phyloP scores from a whole-genome alignment of 768 basidiomycete genomes.

The Trametes maxima region DNA sequence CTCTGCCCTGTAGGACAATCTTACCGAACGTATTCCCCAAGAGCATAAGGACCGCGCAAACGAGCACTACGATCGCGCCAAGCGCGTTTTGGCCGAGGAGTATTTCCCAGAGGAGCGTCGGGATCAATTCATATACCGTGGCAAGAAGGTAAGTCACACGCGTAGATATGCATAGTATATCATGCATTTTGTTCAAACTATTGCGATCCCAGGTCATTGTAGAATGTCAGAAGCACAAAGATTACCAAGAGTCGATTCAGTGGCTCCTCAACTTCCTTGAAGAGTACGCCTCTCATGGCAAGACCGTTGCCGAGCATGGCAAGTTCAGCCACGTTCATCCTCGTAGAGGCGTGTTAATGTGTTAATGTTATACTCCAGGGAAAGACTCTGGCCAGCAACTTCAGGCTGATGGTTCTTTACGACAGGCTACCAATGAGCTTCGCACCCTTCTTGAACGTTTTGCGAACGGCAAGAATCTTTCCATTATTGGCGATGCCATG shows the following conservation, averaged over 20 bases:
- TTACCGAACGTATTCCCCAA: slow-evolving; percentile 64
- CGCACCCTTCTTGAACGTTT: slow-evolving; percentile 89
- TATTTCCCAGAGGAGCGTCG: slow-evolving; percentile 90
- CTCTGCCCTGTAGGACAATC: slow-evolving; percentile 36
- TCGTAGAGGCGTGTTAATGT: not conserved
- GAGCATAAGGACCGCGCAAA: slow-evolving; percentile 62
- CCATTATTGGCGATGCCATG: slow-evolving; percentile 68
- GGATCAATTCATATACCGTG: slow-evolving; percentile 90
- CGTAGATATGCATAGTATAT: not conserved
- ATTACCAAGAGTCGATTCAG: slow-evolving; percentile 81
- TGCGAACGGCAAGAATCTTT: slow-evolving; percentile 72
- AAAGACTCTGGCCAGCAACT: slow-evolving; percentile 24
- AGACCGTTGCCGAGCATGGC: slow-evolving; percentile 28
- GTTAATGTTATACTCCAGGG: slow-evolving; percentile 10
- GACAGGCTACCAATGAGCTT: slow-evolving; percentile 60
- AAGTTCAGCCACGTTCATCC: not conserved
- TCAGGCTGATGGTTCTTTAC: slow-evolving; percentile 55
- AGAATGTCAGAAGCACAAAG: slow-evolving; percentile 90
- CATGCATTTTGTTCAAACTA: not conserved
- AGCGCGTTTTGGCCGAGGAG: slow-evolving; percentile 75
- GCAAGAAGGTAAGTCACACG: slow-evolving; percentile 72
- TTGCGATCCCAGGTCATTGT: slow-evolving; percentile 61
- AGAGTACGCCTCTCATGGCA: slow-evolving; percentile 53
- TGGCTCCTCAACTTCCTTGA: slow-evolving; percentile 70
- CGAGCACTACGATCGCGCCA: slow-evolving; percentile 58